Evolutionary conservation across 352 stramenopile genomes (phyloP).

Genomic region (Globisporangium middletonii): DNA sequence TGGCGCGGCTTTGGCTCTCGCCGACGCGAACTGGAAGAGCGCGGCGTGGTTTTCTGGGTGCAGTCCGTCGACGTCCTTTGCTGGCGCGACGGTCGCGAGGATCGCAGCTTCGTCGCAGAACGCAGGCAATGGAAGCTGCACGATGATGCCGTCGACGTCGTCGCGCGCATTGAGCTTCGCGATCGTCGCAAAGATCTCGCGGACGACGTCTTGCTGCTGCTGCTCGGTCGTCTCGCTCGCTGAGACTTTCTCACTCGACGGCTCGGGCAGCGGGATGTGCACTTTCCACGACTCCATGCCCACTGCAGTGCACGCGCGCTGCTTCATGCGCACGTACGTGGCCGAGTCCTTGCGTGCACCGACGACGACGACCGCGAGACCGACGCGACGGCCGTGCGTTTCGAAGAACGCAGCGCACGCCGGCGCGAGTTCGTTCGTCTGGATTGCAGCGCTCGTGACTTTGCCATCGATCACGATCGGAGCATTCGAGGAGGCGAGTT

Average conservation of each 20-base stretch:
- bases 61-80: constrained; percentile 98
- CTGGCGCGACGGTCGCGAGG: constrained; percentile 85
- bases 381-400: constrained; percentile 60
- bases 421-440: constrained; percentile 74
- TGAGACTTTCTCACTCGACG: neutral
- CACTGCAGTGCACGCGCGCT: constrained; percentile 93
- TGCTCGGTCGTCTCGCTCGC: constrained; percentile 1
- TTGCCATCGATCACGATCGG: constrained; percentile 69
- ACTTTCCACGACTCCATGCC: constrained; percentile 90
- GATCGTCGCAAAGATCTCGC: constrained; percentile 50
- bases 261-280: constrained; percentile 31
- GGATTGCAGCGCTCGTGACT: constrained; percentile 78
- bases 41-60: constrained; percentile 96
- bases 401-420: constrained; percentile 48
- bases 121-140: constrained; percentile 88
- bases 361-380: constrained; percentile 97
- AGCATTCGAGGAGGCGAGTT: neutral
- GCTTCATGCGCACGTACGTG: constrained; percentile 99
- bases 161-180: constrained; percentile 53
- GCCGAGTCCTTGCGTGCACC: constrained; percentile 92
- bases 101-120: constrained; percentile 94
- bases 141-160: constrained; percentile 82
- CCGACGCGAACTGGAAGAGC: constrained; percentile 74
- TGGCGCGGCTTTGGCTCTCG: neutral
- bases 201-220: constrained; percentile 12